Evolutionary conservation across 2,329 filamentous ascomycete species (phyloP), one percentile per base, ranked within the genome.

Genomic region (Atkinsonella texensis): DNA sequence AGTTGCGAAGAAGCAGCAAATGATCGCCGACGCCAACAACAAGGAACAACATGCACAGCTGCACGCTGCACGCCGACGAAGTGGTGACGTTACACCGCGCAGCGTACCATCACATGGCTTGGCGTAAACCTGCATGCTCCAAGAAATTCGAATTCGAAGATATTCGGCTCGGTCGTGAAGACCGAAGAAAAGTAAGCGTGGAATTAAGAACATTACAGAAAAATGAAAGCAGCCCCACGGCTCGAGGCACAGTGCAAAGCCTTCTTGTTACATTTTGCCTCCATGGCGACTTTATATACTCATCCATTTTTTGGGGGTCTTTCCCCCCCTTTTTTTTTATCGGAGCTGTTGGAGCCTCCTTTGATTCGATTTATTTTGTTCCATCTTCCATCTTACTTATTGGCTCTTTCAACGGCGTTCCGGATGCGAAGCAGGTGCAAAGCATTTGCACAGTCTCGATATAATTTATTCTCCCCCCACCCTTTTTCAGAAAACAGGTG

Each of bases 1-100:
- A 18, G 76, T 84, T 47, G 75, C 74, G 51, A 80, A 80, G 66
- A 83, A 83, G 69, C 73, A 78, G 60, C 74, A 73, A 45, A 73
- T 80, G 62, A 83, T 84, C 62, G 77, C 74, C 15, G 78, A 79
- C 53, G 77, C 77, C 48, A 76, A 74, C 35, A 65, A 53, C 57
- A 76, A 74, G 59, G 70, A 71, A 5, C 70, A 74, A 50, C 66
- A 70, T 52, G 66, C 66, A 45, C 70, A 72, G 53, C 67, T 73
- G 53, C 66, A 65, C 43, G 59, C 70, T 44, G 59, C 65, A 31
- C 71, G 73, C 46, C 72, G 75, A 53, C 73, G 75, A 54, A 81
- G 78, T 62, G 77, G 76, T 49, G 78, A 81, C 48, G 66, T 74
- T 49, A 75, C 74, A 53, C 75, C 77, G 43, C 74, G 77, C 46